Percentiles rank a stretch among this genome's conserved stretches.
These are phyloP conservation scores for Imleria badia DNA, from an alignment of 768 basidiomycete genomes.

Conservation along the genomic window DNA sequence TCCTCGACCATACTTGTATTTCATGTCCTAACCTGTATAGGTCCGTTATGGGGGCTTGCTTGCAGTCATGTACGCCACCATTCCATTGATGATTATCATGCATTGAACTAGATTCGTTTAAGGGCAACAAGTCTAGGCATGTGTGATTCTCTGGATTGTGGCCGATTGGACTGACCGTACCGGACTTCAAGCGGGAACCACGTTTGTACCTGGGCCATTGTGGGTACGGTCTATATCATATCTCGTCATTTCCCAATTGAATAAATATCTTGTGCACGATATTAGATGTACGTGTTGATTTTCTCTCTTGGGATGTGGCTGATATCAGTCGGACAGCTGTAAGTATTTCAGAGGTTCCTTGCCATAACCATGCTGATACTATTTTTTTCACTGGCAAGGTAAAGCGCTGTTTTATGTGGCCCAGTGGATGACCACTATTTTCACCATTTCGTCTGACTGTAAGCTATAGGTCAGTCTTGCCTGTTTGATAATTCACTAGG, in stretches of 20 bases:
- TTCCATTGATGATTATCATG: background rate
- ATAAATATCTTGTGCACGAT: background rate
- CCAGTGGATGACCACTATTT: background rate
- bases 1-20: background rate
- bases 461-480: background rate
- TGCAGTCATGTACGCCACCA: background rate
- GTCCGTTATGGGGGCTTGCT: conserved; percentile 9
- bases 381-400: background rate
- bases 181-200: background rate
- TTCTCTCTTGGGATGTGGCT: background rate
- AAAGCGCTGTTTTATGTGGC: background rate
- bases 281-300: conserved; percentile 6
- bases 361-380: background rate
- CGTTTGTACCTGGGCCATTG: conserved; percentile 4
- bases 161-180: background rate
- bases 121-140: background rate
- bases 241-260: background rate
- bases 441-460: background rate
- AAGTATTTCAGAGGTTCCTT: background rate
- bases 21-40: background rate
- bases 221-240: background rate
- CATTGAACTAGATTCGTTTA: background rate
- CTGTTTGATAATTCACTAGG: background rate
- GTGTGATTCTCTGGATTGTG: too few relatives aligned
- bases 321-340: background rate